A percentile compares a stretch with the other conserved stretches of the same genome.
Evolutionary conservation across 2,329 filamentous ascomycete genomes (phyloP).

Genomic region (Claviceps pusilla): DNA sequence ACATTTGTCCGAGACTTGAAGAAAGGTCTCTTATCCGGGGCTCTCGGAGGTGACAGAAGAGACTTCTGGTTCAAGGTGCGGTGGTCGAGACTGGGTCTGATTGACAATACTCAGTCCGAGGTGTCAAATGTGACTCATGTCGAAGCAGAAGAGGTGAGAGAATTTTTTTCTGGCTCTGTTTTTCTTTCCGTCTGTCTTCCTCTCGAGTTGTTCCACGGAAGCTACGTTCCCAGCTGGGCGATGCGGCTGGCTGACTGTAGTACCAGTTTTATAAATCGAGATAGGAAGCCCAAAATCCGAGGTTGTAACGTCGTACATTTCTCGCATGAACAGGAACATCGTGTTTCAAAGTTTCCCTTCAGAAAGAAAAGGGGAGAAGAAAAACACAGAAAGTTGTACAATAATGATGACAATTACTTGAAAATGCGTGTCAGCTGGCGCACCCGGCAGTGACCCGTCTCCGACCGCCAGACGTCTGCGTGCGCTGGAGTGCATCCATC

Average conservation of each 20-base stretch:
- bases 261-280: conserved; percentile 23
- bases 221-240: neutral
- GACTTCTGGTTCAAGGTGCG: conserved; percentile 73
- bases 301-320: neutral
- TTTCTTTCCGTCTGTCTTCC: neutral
- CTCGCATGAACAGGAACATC: too few relatives aligned
- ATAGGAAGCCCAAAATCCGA: conserved; percentile 6
- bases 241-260: conserved; percentile 11
- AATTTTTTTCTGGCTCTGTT: neutral
- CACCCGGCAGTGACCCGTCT: neutral
- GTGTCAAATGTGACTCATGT: conserved; percentile 51
- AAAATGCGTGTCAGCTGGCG: neutral
- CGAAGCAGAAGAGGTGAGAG: conserved; percentile 49
- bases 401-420: neutral
- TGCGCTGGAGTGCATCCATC: neutral
- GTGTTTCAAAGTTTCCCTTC: too few relatives aligned
- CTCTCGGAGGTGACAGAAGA: conserved; percentile 59
- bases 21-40: conserved; percentile 49
- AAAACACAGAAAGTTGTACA: neutral
- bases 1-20: conserved; percentile 58
- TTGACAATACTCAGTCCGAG: conserved; percentile 49
- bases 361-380: too few relatives aligned
- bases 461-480: neutral
- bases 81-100: conserved; percentile 53
- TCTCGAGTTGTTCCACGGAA: neutral